These are phyloP conservation scores for Penicillium bovifimosum DNA, from an alignment of 495 filamentous ascomycete genomes.

Conservation along the genomic window DNA sequence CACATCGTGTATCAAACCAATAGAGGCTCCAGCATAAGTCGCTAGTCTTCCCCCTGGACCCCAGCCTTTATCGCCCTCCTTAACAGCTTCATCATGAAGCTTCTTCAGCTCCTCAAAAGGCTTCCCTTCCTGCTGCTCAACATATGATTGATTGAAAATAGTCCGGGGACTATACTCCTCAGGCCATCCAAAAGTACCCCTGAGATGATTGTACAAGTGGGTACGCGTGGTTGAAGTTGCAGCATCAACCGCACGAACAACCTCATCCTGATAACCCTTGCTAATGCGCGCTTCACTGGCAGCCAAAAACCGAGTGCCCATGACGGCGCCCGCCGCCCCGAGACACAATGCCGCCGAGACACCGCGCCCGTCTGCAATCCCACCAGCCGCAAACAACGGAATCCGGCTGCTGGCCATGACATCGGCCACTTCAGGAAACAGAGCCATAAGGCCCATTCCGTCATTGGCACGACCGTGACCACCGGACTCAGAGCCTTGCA, in stretches of 20 bases:
- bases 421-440: constrained; percentile 58
- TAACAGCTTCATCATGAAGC: constrained; percentile 51
- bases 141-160: constrained; percentile 56
- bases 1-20: constrained; percentile 47
- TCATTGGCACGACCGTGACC: constrained; percentile 60
- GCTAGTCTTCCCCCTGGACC: constrained; percentile 58
- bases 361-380: constrained; percentile 62
- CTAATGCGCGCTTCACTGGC: constrained; percentile 56
- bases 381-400: constrained; percentile 65
- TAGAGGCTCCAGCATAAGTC: constrained; percentile 59
- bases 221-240: constrained; percentile 60
- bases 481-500: constrained; percentile 70
- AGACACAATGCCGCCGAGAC: constrained; percentile 59
- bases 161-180: constrained; percentile 55
- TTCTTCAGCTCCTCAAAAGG: constrained; percentile 53
- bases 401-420: constrained; percentile 42
- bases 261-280: constrained; percentile 53
- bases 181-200: constrained; percentile 67
- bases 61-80: constrained; percentile 56
- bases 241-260: constrained; percentile 58
- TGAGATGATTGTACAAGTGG: constrained; percentile 61
- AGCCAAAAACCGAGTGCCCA: constrained; percentile 73
- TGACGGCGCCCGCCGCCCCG: constrained; percentile 59
- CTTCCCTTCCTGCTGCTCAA: constrained; percentile 52
- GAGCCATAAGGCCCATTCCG: constrained; percentile 52